These are phyloP conservation scores for Erythrophleum ivorense DNA, from an alignment of 331 rosid genomes.

Conservation along the genomic window DNA sequence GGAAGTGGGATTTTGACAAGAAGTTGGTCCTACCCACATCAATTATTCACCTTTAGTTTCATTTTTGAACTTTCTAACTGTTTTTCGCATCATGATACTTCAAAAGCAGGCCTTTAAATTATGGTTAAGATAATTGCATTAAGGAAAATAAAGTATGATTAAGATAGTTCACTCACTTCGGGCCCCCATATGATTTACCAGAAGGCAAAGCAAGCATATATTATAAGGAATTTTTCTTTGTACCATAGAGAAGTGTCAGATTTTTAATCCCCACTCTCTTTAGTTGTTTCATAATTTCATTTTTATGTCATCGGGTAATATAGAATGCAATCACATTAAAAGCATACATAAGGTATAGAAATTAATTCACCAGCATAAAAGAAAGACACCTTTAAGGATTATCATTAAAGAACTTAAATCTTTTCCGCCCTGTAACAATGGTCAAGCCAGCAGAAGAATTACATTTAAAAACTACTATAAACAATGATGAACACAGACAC, in stretches of 20 bases:
- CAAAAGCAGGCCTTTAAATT: conserved; percentile 8
- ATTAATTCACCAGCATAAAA: conserved; percentile 28
- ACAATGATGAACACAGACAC: conserved; percentile 1
- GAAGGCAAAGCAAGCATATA: background rate
- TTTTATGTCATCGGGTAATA: too few relatives aligned
- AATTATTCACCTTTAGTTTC: background rate
- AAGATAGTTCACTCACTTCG: background rate
- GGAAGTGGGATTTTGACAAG: background rate
- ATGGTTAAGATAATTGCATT: background rate
- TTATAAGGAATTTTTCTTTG: background rate
- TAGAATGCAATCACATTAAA: background rate
- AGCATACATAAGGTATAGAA: conserved; percentile 22
- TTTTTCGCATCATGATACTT: background rate
- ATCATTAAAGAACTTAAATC: conserved; percentile 82
- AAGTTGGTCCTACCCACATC: background rate
- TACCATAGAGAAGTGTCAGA: background rate
- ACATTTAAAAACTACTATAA: conserved; percentile 10
- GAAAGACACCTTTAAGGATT: conserved; percentile 74
- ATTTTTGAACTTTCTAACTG: background rate
- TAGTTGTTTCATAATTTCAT: too few relatives aligned
- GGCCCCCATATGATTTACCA: background rate
- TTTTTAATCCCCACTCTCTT: background rate
- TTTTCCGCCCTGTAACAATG: conserved; percentile 69
- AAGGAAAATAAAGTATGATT: background rate
- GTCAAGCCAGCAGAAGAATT: conserved; percentile 28